These are phyloP conservation scores for Scutellaria barbata DNA, from an alignment of 257 asterid species.

Conservation along the genomic window DNA sequence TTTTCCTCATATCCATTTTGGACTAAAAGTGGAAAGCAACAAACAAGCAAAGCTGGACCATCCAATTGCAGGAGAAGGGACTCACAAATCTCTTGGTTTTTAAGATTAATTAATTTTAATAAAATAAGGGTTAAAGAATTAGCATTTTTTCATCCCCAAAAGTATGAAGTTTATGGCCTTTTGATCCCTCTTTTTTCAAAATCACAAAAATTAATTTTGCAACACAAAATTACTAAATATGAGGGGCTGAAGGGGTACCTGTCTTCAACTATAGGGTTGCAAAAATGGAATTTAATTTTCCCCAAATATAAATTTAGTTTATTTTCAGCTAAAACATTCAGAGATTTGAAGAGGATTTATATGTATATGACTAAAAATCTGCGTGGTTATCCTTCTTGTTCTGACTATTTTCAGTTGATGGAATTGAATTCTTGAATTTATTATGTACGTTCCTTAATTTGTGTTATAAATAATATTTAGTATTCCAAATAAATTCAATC, in stretches of 20 bases:
- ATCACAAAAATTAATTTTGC: slow-evolving; percentile 1
- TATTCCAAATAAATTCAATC: no score
- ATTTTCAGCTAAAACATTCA: neutral
- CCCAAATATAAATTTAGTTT: slow-evolving; percentile 22
- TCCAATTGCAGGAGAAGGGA: slow-evolving; percentile 57
- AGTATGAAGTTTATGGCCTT: slow-evolving; percentile 34
- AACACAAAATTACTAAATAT: slow-evolving; percentile 3
- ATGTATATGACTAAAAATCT: slow-evolving; percentile 23
- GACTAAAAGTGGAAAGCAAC: slow-evolving; percentile 74
- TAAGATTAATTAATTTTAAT: slow-evolving; percentile 23
- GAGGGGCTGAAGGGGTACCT: slow-evolving; percentile 39
- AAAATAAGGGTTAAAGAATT: slow-evolving; percentile 30
- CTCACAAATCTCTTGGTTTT: slow-evolving; percentile 56
- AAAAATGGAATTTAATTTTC: slow-evolving; percentile 30
- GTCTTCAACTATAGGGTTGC: slow-evolving; percentile 40
- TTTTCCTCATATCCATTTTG: slow-evolving; percentile 90
- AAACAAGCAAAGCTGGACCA: slow-evolving; percentile 79
- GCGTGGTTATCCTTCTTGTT: slow-evolving; percentile 22
- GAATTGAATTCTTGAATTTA: slow-evolving; percentile 28
- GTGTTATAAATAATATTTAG: slow-evolving; percentile 8
- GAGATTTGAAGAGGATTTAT: slow-evolving; percentile 23
- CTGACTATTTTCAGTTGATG: slow-evolving; percentile 28
- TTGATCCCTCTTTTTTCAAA: slow-evolving; percentile 33
- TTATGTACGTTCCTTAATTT: neutral
- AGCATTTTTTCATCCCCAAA: slow-evolving; percentile 38